phyloP scores from a whole-genome alignment of 2,329 filamentous ascomycete genomes.

The Xylariaceae sp. region DNA sequence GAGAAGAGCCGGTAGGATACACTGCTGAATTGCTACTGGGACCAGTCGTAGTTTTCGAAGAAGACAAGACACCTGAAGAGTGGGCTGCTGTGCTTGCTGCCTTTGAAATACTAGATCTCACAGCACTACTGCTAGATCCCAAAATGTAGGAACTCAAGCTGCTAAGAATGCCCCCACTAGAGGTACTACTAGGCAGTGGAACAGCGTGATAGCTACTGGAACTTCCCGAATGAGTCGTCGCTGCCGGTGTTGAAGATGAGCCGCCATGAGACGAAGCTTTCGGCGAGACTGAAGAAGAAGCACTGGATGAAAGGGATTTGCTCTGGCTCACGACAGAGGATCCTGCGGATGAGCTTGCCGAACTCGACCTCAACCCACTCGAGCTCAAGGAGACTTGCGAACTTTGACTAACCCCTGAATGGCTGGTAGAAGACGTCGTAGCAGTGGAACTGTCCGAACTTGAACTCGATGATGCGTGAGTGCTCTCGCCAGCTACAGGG shows the following conservation, averaged over 20 bases:
- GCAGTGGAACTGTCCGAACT: no score
- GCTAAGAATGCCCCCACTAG: slow-evolving; percentile 27
- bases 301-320: slow-evolving; percentile 1
- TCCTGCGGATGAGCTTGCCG: no score
- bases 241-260: not conserved
- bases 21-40: slow-evolving; percentile 3
- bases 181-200: slow-evolving; percentile 17
- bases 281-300: not conserved
- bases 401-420: no score
- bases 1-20: not conserved
- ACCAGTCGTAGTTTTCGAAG: not conserved
- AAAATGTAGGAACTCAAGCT: slow-evolving; percentile 29
- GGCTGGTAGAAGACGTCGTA: no score
- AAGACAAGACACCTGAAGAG: no score
- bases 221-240: no score
- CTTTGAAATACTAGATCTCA: no score
- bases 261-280: not conserved
- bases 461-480: not conserved
- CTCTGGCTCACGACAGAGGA: not conserved
- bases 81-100: no score
- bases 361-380: no score
- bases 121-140: slow-evolving; percentile 17
- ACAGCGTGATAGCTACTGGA: slow-evolving; percentile 16
- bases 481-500: not conserved
- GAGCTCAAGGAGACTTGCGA: no score